Conservation (phyloP, 306 rosid species). For the Quercus engelmannii region DNA sequence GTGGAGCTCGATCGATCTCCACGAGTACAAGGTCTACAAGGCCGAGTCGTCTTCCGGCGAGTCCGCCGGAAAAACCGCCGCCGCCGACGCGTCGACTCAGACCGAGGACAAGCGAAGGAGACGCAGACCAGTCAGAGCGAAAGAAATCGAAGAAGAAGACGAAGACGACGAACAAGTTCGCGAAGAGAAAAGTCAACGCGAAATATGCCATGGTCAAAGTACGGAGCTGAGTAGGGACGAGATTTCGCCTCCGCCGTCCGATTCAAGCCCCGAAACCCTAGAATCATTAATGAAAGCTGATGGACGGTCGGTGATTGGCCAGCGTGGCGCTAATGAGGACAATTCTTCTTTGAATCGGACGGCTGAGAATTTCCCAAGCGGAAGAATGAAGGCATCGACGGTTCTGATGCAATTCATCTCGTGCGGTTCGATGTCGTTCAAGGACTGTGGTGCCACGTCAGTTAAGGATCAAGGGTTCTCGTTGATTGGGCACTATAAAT, state of each 20-base stretch:
- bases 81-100: slow-evolving; percentile 91
- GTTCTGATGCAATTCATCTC: slow-evolving; percentile 76
- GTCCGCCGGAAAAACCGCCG: slow-evolving; percentile 58
- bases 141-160: slow-evolving; percentile 30
- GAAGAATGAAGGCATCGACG: slow-evolving; percentile 70
- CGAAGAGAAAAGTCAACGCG: slow-evolving; percentile 13
- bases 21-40: slow-evolving; percentile 89
- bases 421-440: slow-evolving; percentile 86
- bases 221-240: slow-evolving; percentile 86
- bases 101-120: slow-evolving; percentile 79
- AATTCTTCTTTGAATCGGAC: slow-evolving; percentile 25
- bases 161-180: slow-evolving; percentile 13
- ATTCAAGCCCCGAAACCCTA: slow-evolving; percentile 91
- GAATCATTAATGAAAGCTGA: slow-evolving; percentile 85
- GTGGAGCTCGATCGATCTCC: slow-evolving; percentile 78
- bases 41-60: slow-evolving; percentile 62
- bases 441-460: slow-evolving; percentile 50
- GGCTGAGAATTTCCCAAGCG: slow-evolving; percentile 47
- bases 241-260: slow-evolving; percentile 96
- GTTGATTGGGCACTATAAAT: slow-evolving; percentile 57
- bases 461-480: slow-evolving; percentile 61
- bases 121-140: slow-evolving; percentile 42
- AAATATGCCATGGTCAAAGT: slow-evolving; percentile 32
- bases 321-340: slow-evolving; percentile 16
- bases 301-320: slow-evolving; percentile 49